These are phyloP conservation scores for Casuarina glauca DNA, from an alignment of 306 rosid genomes.

Conservation along the genomic window DNA sequence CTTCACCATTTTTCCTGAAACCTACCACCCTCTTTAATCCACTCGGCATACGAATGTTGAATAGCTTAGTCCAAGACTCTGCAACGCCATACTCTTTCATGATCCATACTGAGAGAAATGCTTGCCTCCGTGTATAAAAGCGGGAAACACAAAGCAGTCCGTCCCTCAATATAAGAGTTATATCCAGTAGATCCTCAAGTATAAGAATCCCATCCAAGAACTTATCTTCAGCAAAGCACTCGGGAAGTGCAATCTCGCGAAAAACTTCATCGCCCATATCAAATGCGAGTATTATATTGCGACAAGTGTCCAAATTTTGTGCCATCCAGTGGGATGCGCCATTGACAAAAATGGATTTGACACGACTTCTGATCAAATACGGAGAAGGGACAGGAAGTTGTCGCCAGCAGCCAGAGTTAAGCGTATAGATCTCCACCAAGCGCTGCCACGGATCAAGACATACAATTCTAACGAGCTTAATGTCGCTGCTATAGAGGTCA, in stretches of 20 bases:
- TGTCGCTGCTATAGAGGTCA: neutral
- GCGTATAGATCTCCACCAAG: constrained; percentile 6
- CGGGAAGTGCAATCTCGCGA: constrained; percentile 6
- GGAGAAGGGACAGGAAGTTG: neutral
- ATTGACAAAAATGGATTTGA: constrained; percentile 8
- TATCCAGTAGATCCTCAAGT: neutral
- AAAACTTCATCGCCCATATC: constrained; percentile 14
- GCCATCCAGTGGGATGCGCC: constrained; percentile 15
- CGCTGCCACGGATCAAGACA: too few species aligned
- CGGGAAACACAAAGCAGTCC: constrained; percentile 3
- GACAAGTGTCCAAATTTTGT: neutral
- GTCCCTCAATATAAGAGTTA: neutral
- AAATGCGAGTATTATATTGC: constrained; percentile 8
- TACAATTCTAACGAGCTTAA: constrained; percentile 12
- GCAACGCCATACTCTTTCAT: constrained; percentile 20
- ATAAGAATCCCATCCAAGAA: too few species aligned
- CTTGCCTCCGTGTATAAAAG: neutral
- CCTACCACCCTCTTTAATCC: constrained; percentile 2
- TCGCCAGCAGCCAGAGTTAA: constrained; percentile 15
- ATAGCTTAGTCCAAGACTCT: constrained; percentile 23
- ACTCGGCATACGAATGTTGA: neutral
- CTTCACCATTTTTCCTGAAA: constrained; percentile 1
- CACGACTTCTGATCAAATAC: neutral
- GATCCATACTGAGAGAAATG: constrained; percentile 7
- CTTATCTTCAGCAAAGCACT: neutral